Base-by-base conservation (phyloP, 1,284 basidiomycete species). In the Apiotrichum brassicae region DNA sequence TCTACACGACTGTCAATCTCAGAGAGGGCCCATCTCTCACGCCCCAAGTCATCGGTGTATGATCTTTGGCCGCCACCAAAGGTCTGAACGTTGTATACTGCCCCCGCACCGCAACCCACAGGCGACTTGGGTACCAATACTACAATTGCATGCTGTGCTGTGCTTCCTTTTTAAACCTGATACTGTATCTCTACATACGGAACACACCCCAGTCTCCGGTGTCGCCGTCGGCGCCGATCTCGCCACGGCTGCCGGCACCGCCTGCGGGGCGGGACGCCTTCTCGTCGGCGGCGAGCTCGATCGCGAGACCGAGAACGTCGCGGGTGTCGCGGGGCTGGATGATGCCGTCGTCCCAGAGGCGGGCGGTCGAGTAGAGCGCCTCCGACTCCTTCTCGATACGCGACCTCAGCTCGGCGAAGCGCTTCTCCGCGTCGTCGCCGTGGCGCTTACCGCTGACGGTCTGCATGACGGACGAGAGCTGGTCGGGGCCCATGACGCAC, bases 401-500 rank as follows among this genome's bases (percentile, higher is more conserved):
- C 16, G 79, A 76, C 67, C 85, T 84, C 39, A 95, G 76, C 28
- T 62, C 61, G 44, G 60, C 58, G 39, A 61, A 65, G 40, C 61
- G 60, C 48, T 56, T 58, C 35, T 67, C 64, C 20, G 55, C 59
- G 26, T 64, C 61, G 20, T 46, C 53, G 23, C 35, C 41, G 28
- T 53, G 47, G 16, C 54, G 39, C 51, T 66, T 68, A 9, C 68
- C 68, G 7, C 58, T 57, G 18, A 97, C 90, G 1, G 82, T 82
- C 24, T 85, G 77, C 92, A 97, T 97, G 45, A 97, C 92, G 65
- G 86, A 83, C 11, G 86, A 87, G 20, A 97, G 80, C 68, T 95
- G 92, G 37, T 84, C 87, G 3, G 87, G 87, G 37, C 93, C 92
- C 93, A 97, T 97, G 38, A 97, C 92, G n/a, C 85, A 87, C 3